Evolutionary conservation across 768 basidiomycete genomes (phyloP), one percentile per base, ranked within the genome.

Genomic region (Macrocybe gigantea): DNA sequence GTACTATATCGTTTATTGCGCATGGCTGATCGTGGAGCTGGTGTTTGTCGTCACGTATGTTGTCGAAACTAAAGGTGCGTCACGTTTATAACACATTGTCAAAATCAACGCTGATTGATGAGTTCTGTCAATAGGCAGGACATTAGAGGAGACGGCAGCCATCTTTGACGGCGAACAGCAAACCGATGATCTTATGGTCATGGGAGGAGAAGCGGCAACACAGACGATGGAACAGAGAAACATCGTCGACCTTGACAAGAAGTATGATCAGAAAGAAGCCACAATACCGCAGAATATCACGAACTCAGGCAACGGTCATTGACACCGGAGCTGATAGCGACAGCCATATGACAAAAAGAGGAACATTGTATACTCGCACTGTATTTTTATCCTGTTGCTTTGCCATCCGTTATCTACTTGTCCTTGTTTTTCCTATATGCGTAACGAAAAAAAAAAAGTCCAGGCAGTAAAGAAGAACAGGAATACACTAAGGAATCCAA

Each of bases 1-100:
- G 66, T 80, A 80, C 49, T 83, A 84, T 52, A 61, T 84, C 29
- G 76, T 77, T 11, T 75, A 83, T 55, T 80, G 79, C 50, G 82
- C 71, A n/a, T 83, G 81, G 80, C 69, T 85, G 15, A 63, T 74
- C 33, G 57, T 83, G 49, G 83, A 85, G 55, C 65, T 87, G 5
- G 57, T 72, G 13, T 85, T 85, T 60, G 65, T 85, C 9, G 60
- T 74, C 12, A 49, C 63, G 10, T 82, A 66, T 58, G 65, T 85
- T 40, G 72, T 85, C 13, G 83, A 85, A 55, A 85, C 83, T 0
- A 80, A 72, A 72, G 81, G 78, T 77, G 45, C 30, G 69, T 52
- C 11, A 14, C 37, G 11, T 14, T 48, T 13, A 32, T 12, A 37
- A 40, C 35, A 4, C 37, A n/a, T 12, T 7, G 38, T 33, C 44